phyloP scores from a whole-genome alignment of 495 filamentous ascomycete species.

The Trichoderma asperelloides region DNA sequence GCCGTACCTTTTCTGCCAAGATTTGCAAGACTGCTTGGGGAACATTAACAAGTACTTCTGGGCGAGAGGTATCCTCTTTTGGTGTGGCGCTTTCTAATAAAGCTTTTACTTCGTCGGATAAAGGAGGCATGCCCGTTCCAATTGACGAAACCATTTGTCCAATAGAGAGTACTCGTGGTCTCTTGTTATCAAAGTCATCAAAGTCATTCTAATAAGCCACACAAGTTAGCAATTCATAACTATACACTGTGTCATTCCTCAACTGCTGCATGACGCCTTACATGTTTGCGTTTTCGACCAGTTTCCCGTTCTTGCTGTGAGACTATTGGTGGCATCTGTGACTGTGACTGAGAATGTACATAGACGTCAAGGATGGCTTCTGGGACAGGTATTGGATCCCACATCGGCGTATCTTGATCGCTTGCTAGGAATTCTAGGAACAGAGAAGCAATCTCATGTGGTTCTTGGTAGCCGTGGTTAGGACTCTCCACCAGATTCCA shows the following conservation, averaged over 20 bases:
- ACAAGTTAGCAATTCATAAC: background rate
- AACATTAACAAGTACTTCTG: background rate
- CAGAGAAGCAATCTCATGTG: constrained; percentile 24
- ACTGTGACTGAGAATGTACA: constrained; percentile 13
- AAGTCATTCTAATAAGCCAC: background rate
- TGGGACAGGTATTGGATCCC: constrained; percentile 27
- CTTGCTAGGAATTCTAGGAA: constrained; percentile 28
- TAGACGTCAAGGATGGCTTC: constrained; percentile 29
- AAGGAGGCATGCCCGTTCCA: background rate
- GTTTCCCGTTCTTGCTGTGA: background rate
- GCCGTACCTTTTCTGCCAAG: constrained; percentile 6
- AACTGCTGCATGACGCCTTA: background rate
- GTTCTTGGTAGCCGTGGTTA: constrained; percentile 17
- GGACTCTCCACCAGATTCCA: constrained; percentile 24
- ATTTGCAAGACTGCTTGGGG: background rate
- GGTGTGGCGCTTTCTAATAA: background rate
- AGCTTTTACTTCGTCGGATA: background rate
- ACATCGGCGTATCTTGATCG: constrained; percentile 23
- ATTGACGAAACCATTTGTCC: background rate
- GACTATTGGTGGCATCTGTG: background rate
- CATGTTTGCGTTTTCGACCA: constrained; percentile 9
- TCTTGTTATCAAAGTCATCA: background rate
- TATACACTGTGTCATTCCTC: background rate
- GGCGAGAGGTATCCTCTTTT: background rate
- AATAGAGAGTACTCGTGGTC: background rate